Conservation (phyloP, 352 stramenopile species). For the Pythium rhizo-oryzae region DNA sequence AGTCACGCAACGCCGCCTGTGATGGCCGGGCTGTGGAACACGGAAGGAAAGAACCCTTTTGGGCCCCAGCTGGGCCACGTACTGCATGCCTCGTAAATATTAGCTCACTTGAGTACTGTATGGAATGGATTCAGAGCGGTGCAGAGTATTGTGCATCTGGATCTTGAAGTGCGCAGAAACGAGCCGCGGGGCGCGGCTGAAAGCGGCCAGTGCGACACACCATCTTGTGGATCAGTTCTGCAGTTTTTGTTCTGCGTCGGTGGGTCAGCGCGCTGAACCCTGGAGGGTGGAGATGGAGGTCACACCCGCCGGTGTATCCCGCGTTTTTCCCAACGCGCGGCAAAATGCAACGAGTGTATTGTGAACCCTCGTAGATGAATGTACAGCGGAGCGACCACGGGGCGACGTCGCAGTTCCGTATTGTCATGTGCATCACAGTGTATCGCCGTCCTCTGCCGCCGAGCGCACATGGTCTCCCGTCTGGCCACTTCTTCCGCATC, state of each 20-base stretch:
- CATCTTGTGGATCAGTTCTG: slow-evolving; percentile 13
- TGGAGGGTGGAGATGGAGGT: no score
- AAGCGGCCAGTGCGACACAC: slow-evolving; percentile 10
- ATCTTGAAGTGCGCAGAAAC: slow-evolving; percentile 20
- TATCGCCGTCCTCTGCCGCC: no score
- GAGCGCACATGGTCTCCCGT: no score
- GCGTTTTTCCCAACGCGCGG: no score
- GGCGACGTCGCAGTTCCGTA: no score
- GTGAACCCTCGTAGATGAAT: neutral
- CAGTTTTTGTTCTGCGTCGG: slow-evolving; percentile 10
- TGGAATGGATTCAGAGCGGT: neutral
- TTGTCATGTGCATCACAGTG: no score
- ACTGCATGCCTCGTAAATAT: slow-evolving; percentile 4
- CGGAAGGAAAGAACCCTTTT: slow-evolving; percentile 1
- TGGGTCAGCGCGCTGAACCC: no score
- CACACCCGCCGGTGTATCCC: no score
- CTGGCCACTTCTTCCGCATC: no score
- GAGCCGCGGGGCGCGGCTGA: neutral
- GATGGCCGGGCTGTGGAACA: slow-evolving; percentile 2
- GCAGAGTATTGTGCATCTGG: slow-evolving; percentile 9
- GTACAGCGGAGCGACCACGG: no score
- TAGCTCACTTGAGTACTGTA: neutral
- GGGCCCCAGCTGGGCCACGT: neutral
- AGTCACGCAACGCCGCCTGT: neutral
- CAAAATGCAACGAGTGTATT: slow-evolving; percentile 1